Evolutionary conservation across 768 basidiomycete genomes (phyloP).

Genomic region (Megacollybia marginata): DNA sequence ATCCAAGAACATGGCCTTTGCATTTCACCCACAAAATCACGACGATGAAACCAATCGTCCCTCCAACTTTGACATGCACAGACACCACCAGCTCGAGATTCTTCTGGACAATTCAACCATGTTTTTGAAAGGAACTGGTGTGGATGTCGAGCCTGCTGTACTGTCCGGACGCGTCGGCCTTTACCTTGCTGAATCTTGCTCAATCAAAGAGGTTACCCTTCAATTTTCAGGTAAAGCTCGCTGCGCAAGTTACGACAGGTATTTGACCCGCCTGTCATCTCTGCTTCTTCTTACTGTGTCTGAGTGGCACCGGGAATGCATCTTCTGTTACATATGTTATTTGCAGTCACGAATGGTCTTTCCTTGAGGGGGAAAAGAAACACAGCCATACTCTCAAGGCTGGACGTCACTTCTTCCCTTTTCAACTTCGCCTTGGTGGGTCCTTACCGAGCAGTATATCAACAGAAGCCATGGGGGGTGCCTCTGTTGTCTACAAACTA

Average conservation of each 20-base stretch:
- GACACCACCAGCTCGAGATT: slow-evolving; percentile 63
- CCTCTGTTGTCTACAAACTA: slow-evolving; percentile 80
- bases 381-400: slow-evolving; percentile 89
- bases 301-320: slow-evolving; percentile 35
- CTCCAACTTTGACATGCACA: slow-evolving; percentile 31
- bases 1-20: too few relatives aligned
- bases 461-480: slow-evolving; percentile 48
- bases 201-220: slow-evolving; percentile 79
- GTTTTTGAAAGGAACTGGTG: slow-evolving; percentile 70
- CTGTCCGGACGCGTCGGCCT: slow-evolving; percentile 80
- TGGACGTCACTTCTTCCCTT: slow-evolving; percentile 91
- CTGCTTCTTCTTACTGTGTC: slow-evolving; percentile 6
- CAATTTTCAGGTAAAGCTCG: slow-evolving; percentile 79
- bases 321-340: slow-evolving; percentile 51
- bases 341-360: slow-evolving; percentile 86
- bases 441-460: slow-evolving; percentile 73
- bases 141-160: slow-evolving; percentile 74
- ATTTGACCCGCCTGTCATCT: slow-evolving; percentile 49
- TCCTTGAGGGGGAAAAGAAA: slow-evolving; percentile 76
- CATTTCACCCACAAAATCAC: not conserved
- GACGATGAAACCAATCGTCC: not conserved
- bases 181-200: slow-evolving; percentile 72
- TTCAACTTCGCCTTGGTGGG: slow-evolving; percentile 80
- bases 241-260: slow-evolving; percentile 42
- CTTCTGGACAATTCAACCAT: slow-evolving; percentile 64